These are phyloP conservation scores for Quercus aquifolioides DNA, from an alignment of 306 rosid species.

Conservation along the genomic window DNA sequence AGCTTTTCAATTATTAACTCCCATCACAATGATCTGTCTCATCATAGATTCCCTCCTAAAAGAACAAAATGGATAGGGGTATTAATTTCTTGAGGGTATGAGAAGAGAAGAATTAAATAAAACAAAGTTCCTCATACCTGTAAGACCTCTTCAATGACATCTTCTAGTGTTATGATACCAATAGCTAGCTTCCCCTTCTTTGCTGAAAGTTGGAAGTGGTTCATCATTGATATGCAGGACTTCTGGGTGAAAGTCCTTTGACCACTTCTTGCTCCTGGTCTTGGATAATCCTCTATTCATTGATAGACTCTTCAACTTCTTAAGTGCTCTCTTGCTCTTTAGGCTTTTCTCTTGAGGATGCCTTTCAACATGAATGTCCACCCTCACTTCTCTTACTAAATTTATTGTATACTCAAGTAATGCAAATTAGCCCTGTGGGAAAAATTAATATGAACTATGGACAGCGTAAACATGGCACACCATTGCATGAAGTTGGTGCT, in stretches of 20 bases:
- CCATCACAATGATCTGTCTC: conserved; percentile 71
- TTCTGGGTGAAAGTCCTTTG: conserved; percentile 72
- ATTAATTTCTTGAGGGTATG: neutral
- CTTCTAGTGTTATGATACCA: conserved; percentile 89
- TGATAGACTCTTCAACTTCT: conserved; percentile 67
- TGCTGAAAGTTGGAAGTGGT: conserved; percentile 61
- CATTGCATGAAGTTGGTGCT: conserved; percentile 8
- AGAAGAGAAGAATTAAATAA: neutral
- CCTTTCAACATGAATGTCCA: conserved; percentile 68
- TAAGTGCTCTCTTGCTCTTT: conserved; percentile 56
- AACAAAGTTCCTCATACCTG: conserved; percentile 46
- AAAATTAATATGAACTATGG: neutral
- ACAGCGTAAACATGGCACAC: neutral
- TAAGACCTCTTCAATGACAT: conserved; percentile 92
- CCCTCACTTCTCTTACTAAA: conserved; percentile 53
- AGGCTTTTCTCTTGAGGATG: conserved; percentile 41
- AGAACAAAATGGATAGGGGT: neutral
- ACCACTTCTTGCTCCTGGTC: conserved; percentile 75
- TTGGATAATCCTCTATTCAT: conserved; percentile 45
- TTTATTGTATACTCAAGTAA: conserved; percentile 16
- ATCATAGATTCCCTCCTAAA: conserved; percentile 89
- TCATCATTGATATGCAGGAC: conserved; percentile 63
- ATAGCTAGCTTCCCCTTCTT: conserved; percentile 87
- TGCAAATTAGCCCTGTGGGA: neutral
- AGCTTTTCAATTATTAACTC: neutral